Evolutionary conservation across 139 green algal species (phyloP).

Genomic region (Auxenochlorella pyrenoidosa): DNA sequence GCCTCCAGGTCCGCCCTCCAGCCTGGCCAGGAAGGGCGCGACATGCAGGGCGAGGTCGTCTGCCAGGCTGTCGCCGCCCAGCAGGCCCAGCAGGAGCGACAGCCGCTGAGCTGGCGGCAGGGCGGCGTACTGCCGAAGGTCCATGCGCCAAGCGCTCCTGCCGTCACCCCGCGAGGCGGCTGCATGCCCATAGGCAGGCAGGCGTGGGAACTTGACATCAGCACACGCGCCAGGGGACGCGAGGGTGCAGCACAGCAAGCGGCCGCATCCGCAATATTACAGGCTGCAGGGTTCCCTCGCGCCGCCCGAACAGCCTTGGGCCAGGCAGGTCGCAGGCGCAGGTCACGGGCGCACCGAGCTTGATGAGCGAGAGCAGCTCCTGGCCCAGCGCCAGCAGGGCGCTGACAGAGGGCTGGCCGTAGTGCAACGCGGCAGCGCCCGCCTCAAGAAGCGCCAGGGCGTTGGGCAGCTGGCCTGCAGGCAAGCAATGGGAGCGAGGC

Average conservation of each 20-base stretch:
- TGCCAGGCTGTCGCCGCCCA: constrained; percentile 24
- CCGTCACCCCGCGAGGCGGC: not conserved
- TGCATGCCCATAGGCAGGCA: not conserved
- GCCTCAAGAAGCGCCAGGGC: constrained; percentile 26
- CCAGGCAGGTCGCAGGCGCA: not conserved
- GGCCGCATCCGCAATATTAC: no score
- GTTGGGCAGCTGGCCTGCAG: constrained; percentile 31
- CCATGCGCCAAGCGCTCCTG: constrained; percentile 19
- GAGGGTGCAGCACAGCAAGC: no score
- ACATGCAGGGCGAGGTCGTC: constrained; percentile 4
- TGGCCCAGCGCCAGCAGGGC: not conserved
- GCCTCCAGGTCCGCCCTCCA: no score
- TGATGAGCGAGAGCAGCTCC: constrained; percentile 27
- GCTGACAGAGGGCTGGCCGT: not conserved
- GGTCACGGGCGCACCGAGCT: constrained; percentile 25
- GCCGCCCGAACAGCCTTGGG: no score
- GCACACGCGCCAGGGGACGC: no score
- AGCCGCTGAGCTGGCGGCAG: constrained; percentile 16
- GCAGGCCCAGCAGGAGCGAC: constrained; percentile 29
- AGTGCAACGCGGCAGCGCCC: not conserved
- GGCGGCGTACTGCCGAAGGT: constrained; percentile 17
- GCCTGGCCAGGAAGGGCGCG: constrained; percentile 22
- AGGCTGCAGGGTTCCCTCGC: no score
- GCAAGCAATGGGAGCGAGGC: not conserved
- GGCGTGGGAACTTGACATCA: no score